These are phyloP conservation scores for Viridothelium virens DNA, from an alignment of 495 filamentous ascomycete genomes.

Conservation along the genomic window DNA sequence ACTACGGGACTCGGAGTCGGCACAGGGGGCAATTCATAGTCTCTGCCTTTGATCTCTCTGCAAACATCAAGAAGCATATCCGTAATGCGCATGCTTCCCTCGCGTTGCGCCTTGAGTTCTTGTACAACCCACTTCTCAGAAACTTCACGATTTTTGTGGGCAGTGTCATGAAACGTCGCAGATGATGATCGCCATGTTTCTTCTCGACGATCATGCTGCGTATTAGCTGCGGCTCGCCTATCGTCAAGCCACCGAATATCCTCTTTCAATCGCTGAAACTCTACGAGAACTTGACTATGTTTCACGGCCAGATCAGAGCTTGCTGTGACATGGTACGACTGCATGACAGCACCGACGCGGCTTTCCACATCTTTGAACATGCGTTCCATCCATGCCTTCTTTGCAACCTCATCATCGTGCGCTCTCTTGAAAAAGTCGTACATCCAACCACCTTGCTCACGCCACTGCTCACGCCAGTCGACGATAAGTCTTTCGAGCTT, in stretches of 20 bases:
- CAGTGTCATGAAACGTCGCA: constrained; percentile 32
- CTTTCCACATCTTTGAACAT: constrained; percentile 10
- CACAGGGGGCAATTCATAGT: not conserved
- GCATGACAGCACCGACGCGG: constrained; percentile 7
- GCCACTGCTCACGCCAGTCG: constrained; percentile 30
- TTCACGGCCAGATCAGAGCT: constrained; percentile 7
- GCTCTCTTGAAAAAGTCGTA: constrained; percentile 16
- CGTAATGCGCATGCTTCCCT: not conserved
- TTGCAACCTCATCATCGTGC: constrained; percentile 11
- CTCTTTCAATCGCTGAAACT: constrained; percentile 9
- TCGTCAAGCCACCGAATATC: constrained; percentile 34
- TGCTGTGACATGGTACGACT: constrained; percentile 9
- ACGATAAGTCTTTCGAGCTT: constrained; percentile 26
- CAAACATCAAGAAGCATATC: constrained; percentile 4
- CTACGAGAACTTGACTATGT: not conserved
- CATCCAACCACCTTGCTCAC: constrained; percentile 27
- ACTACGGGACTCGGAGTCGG: not conserved
- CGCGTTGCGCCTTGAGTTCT: constrained; percentile 24
- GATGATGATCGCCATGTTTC: constrained; percentile 32
- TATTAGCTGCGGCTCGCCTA: constrained; percentile 26
- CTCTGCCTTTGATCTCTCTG: not conserved
- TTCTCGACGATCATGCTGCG: constrained; percentile 26
- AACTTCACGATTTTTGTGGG: constrained; percentile 26
- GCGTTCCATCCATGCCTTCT: constrained; percentile 11
- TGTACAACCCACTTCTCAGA: constrained; percentile 27